Base-by-base conservation (phyloP, 2,329 filamentous ascomycete genomes). In the Penicillium janthinellum region DNA sequence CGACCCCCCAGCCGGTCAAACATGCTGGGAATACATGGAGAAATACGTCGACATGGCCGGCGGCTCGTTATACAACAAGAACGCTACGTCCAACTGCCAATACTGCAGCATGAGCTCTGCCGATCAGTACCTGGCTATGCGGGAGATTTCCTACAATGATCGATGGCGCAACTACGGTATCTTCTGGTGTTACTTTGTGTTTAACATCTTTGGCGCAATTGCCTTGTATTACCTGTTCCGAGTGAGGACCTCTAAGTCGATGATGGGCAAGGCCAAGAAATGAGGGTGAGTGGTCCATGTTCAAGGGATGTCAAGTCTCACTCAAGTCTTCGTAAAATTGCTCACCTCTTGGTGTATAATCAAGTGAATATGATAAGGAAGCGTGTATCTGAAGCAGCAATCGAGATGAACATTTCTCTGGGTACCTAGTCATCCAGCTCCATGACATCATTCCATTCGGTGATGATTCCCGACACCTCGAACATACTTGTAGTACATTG, bases 101-200 rank as follows among this genome's bases (percentile, higher is more conserved):
- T 90, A 75, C 57, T 73, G 72, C 63, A 66, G 71, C 1, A 57
- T 75, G 41, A 59, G 62, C 5, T 70, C 69, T 28, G 71, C 71
- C 0, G 71, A 78, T 61, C 67, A 78, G 42, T 79, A 79, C 51
- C 70, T 78, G 14, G 68, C 77, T 0, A 61, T 60, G 0, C 78
- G 86, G 45, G 74, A 78, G 45, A 80, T 83, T 8, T 59, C 79
- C 57, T 90, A 87, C 69, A 70, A 58, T 17, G 78, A 89, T 22
- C 77, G 86, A 11, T 91, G 88, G 87, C 81, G 87, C 57, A 88
- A 91, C 72, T 88, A 89, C 69, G 88, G 86, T 1, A 75, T 89
- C 38, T 73, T 87, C 53, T 87, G 83, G 78, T 81, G 78, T 0
- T 88, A 84, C 60, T 79, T 86, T 57, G 67, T 79, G n/a, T 84